These are phyloP conservation scores for Tephrocybe sp. DNA, from an alignment of 768 basidiomycete genomes.

Conservation along the genomic window DNA sequence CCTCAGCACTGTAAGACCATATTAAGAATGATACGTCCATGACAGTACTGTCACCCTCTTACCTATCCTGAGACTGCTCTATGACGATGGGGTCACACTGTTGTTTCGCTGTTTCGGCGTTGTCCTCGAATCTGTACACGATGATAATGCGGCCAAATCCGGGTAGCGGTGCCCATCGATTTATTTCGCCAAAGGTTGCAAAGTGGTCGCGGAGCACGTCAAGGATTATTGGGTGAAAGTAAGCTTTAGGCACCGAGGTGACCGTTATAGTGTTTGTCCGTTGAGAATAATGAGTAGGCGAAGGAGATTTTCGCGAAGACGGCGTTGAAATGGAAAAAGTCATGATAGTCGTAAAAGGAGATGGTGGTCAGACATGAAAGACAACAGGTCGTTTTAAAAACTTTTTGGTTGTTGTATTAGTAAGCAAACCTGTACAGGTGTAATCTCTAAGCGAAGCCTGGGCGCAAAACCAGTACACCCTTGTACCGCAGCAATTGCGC, in stretches of 20 bases:
- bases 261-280: slow-evolving; percentile 85
- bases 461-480: neutral
- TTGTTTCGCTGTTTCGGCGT: slow-evolving; percentile 66
- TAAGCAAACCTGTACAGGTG: slow-evolving; percentile 13
- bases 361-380: slow-evolving; percentile 1
- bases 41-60: slow-evolving; percentile 23
- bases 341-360: slow-evolving; percentile 1
- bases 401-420: slow-evolving; percentile 6
- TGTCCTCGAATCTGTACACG: slow-evolving; percentile 64
- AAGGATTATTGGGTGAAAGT: slow-evolving; percentile 74
- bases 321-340: slow-evolving; percentile 16
- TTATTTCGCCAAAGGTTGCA: slow-evolving; percentile 72
- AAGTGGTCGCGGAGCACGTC: slow-evolving; percentile 72
- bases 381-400: slow-evolving; percentile 7
- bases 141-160: slow-evolving; percentile 81
- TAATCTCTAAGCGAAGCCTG: neutral
- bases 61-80: slow-evolving; percentile 50
- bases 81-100: slow-evolving; percentile 64
- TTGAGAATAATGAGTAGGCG: slow-evolving; percentile 18
- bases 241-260: slow-evolving; percentile 68
- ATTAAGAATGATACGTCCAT: slow-evolving; percentile 7
- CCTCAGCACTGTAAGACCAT: slow-evolving; percentile 36
- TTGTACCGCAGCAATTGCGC: no score
- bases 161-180: slow-evolving; percentile 85
- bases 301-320: slow-evolving; percentile 15